Evolutionary conservation across 257 asterid genomes (phyloP), one percentile per base, ranked within the genome.

Genomic region (Schizonepeta tenuifolia): DNA sequence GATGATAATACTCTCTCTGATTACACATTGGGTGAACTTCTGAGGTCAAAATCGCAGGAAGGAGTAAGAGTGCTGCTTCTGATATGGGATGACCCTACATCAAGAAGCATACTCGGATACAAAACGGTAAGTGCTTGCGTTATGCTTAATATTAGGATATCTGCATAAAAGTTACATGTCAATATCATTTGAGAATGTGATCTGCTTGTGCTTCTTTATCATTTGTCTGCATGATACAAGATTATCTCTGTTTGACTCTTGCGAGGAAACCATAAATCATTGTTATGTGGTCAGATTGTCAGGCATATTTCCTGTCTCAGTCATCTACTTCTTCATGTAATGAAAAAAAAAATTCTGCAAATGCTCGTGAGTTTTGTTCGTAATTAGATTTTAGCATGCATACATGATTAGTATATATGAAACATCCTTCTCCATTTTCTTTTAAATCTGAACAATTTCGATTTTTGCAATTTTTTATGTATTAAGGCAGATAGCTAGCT

Each of bases 41-140:
- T 95, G 74, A 95, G 86, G 84, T 78, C 90, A 31, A 95, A 95
- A 81, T 92, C 99, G 68, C 96, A 88, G 81, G 99, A 95, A 89
- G 99, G 99, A 72, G 99, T 95, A 70, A 87, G 99, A 80, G 99
- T 92, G 56, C 83, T 95, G 79, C 98, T 95, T 74, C 96, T 95
- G 54, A 67, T 92, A 56, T 95, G 99, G 99, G 99, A 92, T 72
- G 99, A 95, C 68, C 99, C 99, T 24, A 92, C 97, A 0, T 95
- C 99, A 61, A 95, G 96, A 84, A 95, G 86, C 84, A 90, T 95
- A 78, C 77, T 92, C 59, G 98, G 99, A 33, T 95, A 92, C 88
- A 90, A 85, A 82, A 90, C 91, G 24, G 99, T 90, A 86, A 86
- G 94, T 68, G 21, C 62, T 85, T 76, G 53, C 47, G 17, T 64